Base-by-base conservation (phyloP, 2,329 filamentous ascomycete genomes). In the Nemania serpens region DNA sequence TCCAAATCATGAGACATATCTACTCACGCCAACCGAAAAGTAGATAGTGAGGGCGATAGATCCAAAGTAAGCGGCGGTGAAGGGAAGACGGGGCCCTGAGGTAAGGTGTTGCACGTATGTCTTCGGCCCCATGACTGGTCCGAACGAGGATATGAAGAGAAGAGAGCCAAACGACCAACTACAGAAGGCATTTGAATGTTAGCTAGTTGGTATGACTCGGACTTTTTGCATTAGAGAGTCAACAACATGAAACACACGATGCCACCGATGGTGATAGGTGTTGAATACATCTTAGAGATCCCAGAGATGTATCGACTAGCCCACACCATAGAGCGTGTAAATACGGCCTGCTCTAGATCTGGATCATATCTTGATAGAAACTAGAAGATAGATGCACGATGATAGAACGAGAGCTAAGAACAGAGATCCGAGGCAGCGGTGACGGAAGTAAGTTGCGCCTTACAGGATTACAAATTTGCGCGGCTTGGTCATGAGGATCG, bases 391-490 rank as follows among this genome's bases (percentile, higher is more conserved):
- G 57, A 52, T 59, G 42, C n/a, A 54, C 45, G 25, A 56, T 47
- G 42, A 46, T 43, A 58, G 56, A 53, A 51, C 59, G 64, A 62
- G 63, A 68, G 59, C 61, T 36, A 33, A 47, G 10, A 55, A 22
- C 55, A 63, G 63, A 59, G 56, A 55, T 62, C n/a, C 53, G 58
- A 52, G 62, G 51, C 55, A 63, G 53, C 20, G 29, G n/a, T 62
- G 61, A 62, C 52, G 53, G 59, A 64, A 59, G 29, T n/a, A 56
- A 47, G 20, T 29, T 15, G 22, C 36, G 62, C 66, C 94, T 90
- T 88, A 98, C 95, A 98, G 77, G 67, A 96, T 93, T 57, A 94
- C 93, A 82, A 99, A 97, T 82, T 98, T 99, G 78, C 91, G 87
- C 69, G 94, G 93, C 75, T 85, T 88, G 67, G 92, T 77, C 68